A percentile compares a stretch with the other conserved stretches of the same genome.
These are phyloP conservation scores for Gossypium ekmanianum DNA, from an alignment of 345 rosid genomes.

Conservation along the genomic window DNA sequence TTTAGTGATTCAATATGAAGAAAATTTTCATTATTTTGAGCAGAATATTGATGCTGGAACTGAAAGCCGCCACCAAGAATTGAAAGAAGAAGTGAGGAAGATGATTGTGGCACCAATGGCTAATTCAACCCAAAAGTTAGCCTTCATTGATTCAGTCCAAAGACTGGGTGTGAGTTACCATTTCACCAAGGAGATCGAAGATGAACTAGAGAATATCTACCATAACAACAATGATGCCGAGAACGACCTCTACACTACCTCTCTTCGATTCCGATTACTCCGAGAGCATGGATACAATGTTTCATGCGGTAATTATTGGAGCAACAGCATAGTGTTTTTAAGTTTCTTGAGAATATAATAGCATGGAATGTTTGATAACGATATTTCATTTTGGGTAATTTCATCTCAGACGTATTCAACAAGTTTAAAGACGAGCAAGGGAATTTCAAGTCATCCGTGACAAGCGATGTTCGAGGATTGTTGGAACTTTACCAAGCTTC, in stretches of 20 bases:
- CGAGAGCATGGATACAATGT: constrained; percentile 3
- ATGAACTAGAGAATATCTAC: not conserved
- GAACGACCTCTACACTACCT: constrained; percentile 1
- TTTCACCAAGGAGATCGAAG: constrained; percentile 9
- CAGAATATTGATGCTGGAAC: not conserved
- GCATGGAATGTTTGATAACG: not conserved
- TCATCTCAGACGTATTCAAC: constrained; percentile 21
- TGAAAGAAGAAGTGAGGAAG: constrained; percentile 26
- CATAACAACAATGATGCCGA: not conserved
- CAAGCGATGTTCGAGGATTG: constrained; percentile 17
- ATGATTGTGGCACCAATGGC: constrained; percentile 2
- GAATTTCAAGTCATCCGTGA: constrained; percentile 20
- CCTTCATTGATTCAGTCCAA: constrained; percentile 27
- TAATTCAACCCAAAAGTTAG: constrained; percentile 11
- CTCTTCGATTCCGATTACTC: constrained; percentile 15
- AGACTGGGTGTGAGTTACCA: constrained; percentile 26
- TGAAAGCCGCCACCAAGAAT: not conserved
- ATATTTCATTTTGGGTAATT: not conserved
- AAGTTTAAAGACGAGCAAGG: constrained; percentile 25
- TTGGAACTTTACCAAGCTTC: constrained; percentile 35
- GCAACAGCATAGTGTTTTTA: not conserved
- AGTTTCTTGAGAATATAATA: not conserved
- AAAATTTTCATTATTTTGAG: not conserved
- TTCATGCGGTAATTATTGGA: constrained; percentile 1
- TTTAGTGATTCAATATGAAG: not conserved